Percentiles rank a stretch among this genome's conserved stretches.
Evolutionary conservation across 2,329 filamentous ascomycete species (phyloP).

Genomic region (Aspergillus neotritici): DNA sequence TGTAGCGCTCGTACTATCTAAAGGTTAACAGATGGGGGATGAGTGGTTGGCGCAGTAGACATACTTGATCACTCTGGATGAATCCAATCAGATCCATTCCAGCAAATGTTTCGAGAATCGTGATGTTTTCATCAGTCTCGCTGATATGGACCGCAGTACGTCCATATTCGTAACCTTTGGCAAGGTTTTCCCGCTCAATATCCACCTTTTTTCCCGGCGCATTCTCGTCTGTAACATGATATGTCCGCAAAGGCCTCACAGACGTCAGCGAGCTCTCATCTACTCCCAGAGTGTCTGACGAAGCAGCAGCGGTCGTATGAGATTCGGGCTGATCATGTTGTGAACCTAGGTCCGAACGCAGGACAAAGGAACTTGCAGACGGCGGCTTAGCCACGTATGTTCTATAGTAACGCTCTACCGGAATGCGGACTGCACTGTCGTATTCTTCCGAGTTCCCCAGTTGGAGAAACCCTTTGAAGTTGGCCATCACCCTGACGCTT

Average conservation of each 20-base stretch:
- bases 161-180: constrained; percentile 93
- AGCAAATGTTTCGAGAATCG: constrained; percentile 72
- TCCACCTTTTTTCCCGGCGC: constrained; percentile 75
- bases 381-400: constrained; percentile 71
- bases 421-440: constrained; percentile 70
- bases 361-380: constrained; percentile 70
- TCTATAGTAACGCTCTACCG: constrained; percentile 85
- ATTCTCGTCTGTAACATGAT: constrained; percentile 70
- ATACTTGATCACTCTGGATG: constrained; percentile 63
- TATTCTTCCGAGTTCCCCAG: constrained; percentile 72
- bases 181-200: constrained; percentile 73
- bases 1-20: constrained; percentile 68
- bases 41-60: constrained; percentile 8
- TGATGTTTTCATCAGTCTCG: constrained; percentile 79
- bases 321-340: constrained; percentile 51
- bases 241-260: constrained; percentile 72
- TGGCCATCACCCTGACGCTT: constrained; percentile 64
- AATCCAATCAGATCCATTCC: constrained; percentile 83
- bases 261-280: constrained; percentile 51
- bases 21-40: constrained; percentile 3
- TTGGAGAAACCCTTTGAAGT: constrained; percentile 72
- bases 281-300: constrained; percentile 24
- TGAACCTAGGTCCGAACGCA: constrained; percentile 41
- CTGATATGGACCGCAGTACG: constrained; percentile 85
- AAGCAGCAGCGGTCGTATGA: constrained; percentile 43